Percentiles rank a stretch among this genome's conserved stretches.
Conservation (phyloP, 2,329 filamentous ascomycete genomes). For the Trichoderma simmonsii region DNA sequence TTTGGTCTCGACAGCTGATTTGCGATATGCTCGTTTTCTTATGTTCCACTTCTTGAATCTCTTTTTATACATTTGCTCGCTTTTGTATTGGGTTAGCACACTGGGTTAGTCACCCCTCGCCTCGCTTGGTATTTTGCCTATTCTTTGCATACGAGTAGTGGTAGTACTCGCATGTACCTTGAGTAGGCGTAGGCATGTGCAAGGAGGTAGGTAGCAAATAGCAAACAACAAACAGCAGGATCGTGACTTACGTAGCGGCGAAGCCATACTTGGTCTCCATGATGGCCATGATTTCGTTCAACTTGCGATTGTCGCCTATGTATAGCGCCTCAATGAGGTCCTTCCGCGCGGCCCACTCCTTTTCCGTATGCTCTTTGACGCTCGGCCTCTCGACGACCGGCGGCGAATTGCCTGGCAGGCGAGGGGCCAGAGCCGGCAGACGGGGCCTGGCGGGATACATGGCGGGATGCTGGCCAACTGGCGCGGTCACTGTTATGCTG, state of each 20-base stretch:
- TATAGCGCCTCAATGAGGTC: constrained; percentile 35
- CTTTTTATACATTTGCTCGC: constrained; percentile 41
- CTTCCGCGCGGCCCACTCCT: constrained; percentile 35
- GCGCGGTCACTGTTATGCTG: background rate
- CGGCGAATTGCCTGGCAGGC: constrained; percentile 30
- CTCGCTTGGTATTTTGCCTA: background rate
- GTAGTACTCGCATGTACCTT: background rate
- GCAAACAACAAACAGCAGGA: background rate
- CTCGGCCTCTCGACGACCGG: constrained; percentile 25
- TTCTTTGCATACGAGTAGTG: background rate
- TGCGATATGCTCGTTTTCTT: constrained; percentile 36
- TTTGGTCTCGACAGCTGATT: constrained; percentile 15
- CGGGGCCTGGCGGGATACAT: constrained; percentile 22
- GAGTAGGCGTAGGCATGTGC: background rate
- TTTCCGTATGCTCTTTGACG: constrained; percentile 36
- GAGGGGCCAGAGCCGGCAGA: constrained; percentile 34
- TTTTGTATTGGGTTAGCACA: constrained; percentile 18
- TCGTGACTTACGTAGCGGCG: constrained; percentile 35
- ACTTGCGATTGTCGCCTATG: constrained; percentile 35
- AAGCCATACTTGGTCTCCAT: constrained; percentile 35
- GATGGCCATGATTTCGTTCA: constrained; percentile 37
- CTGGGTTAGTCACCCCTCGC: background rate
- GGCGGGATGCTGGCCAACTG: background rate
- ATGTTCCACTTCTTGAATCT: constrained; percentile 39
- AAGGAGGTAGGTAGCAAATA: background rate